Evolutionary conservation across 495 filamentous ascomycete genomes (phyloP), one percentile per base, ranked within the genome.

Genomic region (Neurospora sublineolata): DNA sequence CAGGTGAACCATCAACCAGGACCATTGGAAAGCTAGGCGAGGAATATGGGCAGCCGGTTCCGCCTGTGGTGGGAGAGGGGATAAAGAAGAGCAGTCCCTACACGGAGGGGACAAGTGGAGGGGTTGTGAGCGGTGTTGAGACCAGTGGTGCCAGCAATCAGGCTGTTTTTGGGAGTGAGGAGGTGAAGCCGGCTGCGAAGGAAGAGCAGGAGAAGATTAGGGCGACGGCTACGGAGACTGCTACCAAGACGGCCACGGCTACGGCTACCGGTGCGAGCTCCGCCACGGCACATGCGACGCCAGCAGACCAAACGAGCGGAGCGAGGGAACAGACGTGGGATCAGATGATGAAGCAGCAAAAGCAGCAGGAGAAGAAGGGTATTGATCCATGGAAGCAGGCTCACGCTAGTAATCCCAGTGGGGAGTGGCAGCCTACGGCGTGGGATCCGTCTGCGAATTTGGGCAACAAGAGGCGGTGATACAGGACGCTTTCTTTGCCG

Each of bases 371-470:
- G 71, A 71, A 72, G 44, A 76, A n/a, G 42, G 67, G 12, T 8
- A 70, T 85, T 12, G 85, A 90, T 74, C 90, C 91, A 10, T 93
- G 92, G 89, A 87, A 87, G 52, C 80, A 79, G 46, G 79, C 80
- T n/a, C 74, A 71, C 77, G 81, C 52, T 0, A 33, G 74, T 76
- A 85, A 80, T 0, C 89, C 92, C 16, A 84, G 92, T 36, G 90
- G 93, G 75, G 84, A 84, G 4, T 97, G 91, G 91, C 91, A 94
- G 80, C 93, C 93, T 0, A 80, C 90, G 69, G 81, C 85, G 6
- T 97, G 93, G 93, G 82, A 80, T 3, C 92, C 90, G 8, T 18
- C 38, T 72, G 82, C 68, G 27, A 64, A 33, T 8, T 46, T 77
- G 60, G 72, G 77, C 1, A 76, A 70, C 72, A 79, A 78, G 76